A percentile compares a stretch with the other conserved stretches of the same genome.
Conservation (phyloP, 202 grass and related monocot genomes). For the Elaeis oleifera region DNA sequence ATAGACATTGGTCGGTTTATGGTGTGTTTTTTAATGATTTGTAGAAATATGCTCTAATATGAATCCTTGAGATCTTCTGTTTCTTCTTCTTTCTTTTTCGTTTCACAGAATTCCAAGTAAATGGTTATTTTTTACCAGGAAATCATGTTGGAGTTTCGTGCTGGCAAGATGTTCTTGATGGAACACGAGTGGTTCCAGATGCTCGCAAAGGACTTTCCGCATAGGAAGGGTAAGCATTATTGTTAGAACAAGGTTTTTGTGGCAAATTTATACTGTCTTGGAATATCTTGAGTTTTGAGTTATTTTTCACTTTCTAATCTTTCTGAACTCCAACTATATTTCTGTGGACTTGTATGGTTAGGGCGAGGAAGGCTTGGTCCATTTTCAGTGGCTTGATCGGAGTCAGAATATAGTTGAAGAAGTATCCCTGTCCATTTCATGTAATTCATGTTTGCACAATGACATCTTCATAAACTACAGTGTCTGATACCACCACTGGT, state of each 20-base stretch:
- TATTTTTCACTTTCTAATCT: constrained; percentile 10
- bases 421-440: constrained; percentile 47
- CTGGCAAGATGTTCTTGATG: constrained; percentile 82
- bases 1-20: too few relatives aligned
- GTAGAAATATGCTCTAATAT: too few relatives aligned
- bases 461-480: not conserved
- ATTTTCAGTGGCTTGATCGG: constrained; percentile 99
- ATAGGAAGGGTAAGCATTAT: constrained; percentile 62
- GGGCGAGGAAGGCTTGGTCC: constrained; percentile 94
- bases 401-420: constrained; percentile 71
- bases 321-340: constrained; percentile 12
- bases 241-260: constrained; percentile 17
- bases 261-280: not conserved
- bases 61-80: too few relatives aligned
- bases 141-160: constrained; percentile 89
- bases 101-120: too few relatives aligned
- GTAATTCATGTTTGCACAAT: not conserved
- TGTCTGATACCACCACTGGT: too few relatives aligned
- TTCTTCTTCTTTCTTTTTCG: too few relatives aligned
- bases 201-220: constrained; percentile 83
- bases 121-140: constrained; percentile 31
- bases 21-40: too few relatives aligned
- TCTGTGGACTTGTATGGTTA: constrained; percentile 22
- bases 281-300: constrained; percentile 1
- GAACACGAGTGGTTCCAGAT: constrained; percentile 67